Percentiles rank a stretch among this genome's conserved stretches.
Conservation (phyloP, 2,329 filamentous ascomycete species). For the Immersiporthe knoxdaviesiana region DNA sequence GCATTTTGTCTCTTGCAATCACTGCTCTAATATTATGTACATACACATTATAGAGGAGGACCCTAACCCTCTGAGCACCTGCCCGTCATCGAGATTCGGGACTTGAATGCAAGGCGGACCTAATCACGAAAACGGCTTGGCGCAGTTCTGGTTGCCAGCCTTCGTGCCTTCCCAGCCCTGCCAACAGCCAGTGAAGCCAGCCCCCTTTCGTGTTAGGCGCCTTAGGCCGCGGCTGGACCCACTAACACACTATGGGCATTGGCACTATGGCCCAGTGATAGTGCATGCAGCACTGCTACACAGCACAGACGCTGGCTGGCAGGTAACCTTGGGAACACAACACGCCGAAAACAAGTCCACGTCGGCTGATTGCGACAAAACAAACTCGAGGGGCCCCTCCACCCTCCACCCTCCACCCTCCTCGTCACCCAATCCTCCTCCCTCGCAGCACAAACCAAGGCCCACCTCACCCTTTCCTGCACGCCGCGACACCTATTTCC, state of each 20-base stretch:
- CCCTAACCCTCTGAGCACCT: background rate
- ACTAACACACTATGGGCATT: background rate
- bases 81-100: background rate
- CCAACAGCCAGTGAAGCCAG: background rate
- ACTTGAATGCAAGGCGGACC: background rate
- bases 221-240: background rate
- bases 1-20: no score
- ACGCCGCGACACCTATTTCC: background rate
- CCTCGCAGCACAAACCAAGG: background rate
- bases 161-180: background rate
- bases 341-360: background rate
- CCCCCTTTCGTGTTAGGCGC: background rate
- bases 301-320: background rate
- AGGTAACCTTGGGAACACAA: slow-evolving; percentile 6
- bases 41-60: background rate
- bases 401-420: background rate
- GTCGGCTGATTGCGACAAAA: slow-evolving; percentile 1
- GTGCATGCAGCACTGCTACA: no score
- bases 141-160: background rate
- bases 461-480: background rate
- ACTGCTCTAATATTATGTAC: no score
- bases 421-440: background rate
- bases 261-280: background rate
- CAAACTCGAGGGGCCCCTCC: slow-evolving; percentile 12
- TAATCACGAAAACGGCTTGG: background rate